phyloP scores from a whole-genome alignment of 805 yeast genomes.

The Kazachstania psychrophila region DNA sequence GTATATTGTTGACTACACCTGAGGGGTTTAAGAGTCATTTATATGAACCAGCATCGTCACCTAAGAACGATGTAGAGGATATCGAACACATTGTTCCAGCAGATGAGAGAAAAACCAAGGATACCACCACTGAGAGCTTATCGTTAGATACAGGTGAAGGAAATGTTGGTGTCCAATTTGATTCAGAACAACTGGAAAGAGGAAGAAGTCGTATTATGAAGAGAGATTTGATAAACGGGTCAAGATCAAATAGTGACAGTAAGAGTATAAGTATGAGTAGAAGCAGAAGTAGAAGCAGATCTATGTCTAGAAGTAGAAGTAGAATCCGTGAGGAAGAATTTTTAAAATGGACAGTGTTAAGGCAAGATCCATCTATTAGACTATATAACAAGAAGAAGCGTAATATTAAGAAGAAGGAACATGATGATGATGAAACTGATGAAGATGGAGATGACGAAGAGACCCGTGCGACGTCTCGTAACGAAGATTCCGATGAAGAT shows the following conservation, averaged over 20 bases:
- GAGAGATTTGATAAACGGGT: constrained; percentile 5
- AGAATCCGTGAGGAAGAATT: constrained; percentile 31
- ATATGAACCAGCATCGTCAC: not conserved
- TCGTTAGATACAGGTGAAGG: not conserved
- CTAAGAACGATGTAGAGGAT: not conserved
- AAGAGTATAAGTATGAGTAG: constrained; percentile 3
- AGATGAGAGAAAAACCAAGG: not conserved
- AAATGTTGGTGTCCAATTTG: constrained; percentile 19
- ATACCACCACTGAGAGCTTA: not conserved
- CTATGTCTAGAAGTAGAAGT: constrained; percentile 26
- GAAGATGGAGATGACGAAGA: constrained; percentile 8
- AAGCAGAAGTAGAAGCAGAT: constrained; percentile 12
- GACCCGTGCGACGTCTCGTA: not conserved
- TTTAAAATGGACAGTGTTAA: constrained; percentile 55
- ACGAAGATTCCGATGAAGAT: constrained; percentile 20
- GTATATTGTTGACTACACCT: constrained; percentile 19
- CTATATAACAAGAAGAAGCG: constrained; percentile 23
- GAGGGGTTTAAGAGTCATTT: constrained; percentile 13
- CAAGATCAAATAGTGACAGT: constrained; percentile 4
- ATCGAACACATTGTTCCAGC: not conserved
- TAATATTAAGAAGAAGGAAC: constrained; percentile 9
- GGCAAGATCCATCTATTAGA: constrained; percentile 68
- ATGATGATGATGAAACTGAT: constrained; percentile 11
- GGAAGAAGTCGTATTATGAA: constrained; percentile 25
- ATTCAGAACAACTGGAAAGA: constrained; percentile 22